A percentile compares a stretch with the other conserved stretches of the same genome.
These are phyloP conservation scores for Psilocybe sp. DNA, from an alignment of 768 basidiomycete species.

Conservation along the genomic window DNA sequence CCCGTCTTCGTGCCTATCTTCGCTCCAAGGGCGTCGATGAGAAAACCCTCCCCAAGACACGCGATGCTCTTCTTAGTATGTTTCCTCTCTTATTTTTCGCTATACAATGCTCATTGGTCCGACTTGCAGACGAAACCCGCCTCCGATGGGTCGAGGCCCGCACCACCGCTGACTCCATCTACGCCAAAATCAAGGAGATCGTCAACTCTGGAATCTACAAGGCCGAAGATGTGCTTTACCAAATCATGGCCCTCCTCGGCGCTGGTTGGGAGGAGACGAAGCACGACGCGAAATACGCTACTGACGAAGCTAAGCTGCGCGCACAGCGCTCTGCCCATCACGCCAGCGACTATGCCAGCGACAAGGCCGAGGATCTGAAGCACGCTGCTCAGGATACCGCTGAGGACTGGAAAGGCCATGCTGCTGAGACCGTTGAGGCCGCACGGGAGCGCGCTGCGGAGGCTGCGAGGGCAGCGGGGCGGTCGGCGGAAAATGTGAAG, in stretches of 20 bases:
- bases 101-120: neutral
- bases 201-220: conserved; percentile 66
- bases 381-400: conserved; percentile 6
- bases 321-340: too few relatives aligned
- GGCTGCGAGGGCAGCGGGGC: conserved; percentile 23
- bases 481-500: conserved; percentile 26
- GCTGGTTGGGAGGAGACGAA: conserved; percentile 24
- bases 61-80: conserved; percentile 79
- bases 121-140: conserved; percentile 63
- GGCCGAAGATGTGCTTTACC: conserved; percentile 72
- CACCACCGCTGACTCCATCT: conserved; percentile 52
- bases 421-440: conserved; percentile 14
- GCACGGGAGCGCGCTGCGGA: conserved; percentile 22
- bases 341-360: neutral
- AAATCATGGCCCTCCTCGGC: conserved; percentile 42
- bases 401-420: conserved; percentile 26
- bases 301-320: neutral
- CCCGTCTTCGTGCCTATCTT: conserved; percentile 86
- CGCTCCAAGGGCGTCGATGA: conserved; percentile 75
- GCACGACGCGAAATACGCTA: conserved; percentile 3
- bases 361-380: neutral
- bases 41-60: conserved; percentile 54
- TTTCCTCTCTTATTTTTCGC: conserved; percentile 7
- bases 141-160: conserved; percentile 75
- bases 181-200: conserved; percentile 61